Base-by-base conservation (phyloP, 1,284 basidiomycete genomes). In the Vanrija sp. region DNA sequence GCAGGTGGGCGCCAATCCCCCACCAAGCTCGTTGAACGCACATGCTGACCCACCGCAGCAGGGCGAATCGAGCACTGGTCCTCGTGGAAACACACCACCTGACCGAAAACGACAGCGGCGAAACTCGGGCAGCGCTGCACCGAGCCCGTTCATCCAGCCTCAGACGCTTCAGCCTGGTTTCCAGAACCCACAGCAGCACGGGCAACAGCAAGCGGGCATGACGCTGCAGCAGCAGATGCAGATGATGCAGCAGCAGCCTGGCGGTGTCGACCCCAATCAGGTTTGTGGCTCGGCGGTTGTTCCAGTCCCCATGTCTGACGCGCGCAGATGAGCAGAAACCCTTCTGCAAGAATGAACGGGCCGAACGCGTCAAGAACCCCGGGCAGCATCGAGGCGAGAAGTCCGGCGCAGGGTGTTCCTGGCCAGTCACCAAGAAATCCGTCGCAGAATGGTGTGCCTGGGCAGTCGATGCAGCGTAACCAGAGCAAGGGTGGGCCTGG, bases 61-160 rank as follows among this genome's bases (percentile, higher is more conserved):
- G 47, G 51, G 37, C 24, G 55, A 56, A 25, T 56, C 53, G 15
- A 59, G 53, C 36, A 36, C 38, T 23, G 22, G 45, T 20, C 35
- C 23, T 41, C 56, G 59, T 10, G 62, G 58, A 18, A 57, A 59
- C 45, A 67, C 69, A 16, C 68, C 70, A 1, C 70, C 70, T n/a
- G 68, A 67, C 2, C 62, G 67, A 14, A 72, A 72, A 53, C 57
- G 68, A 24, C 63, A 64, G 61, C 56, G 70, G 6, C 55, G 66
- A 18, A 69, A 69, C 54, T 71, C 70, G 16, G 70, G 68, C 3
- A 64, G 58, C 16, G 64, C 68, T 0, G 68, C 67, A 0, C 65
- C 68, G 14, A 66, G 63, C 41, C 59, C 59, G 14, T 53, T 64
- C 64, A 25, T 70, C 56, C 61, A 59, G 60, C 44, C 54, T 47